Base-by-base conservation (phyloP, 2,329 filamentous ascomycete genomes). In the Diaporthe sp. region DNA sequence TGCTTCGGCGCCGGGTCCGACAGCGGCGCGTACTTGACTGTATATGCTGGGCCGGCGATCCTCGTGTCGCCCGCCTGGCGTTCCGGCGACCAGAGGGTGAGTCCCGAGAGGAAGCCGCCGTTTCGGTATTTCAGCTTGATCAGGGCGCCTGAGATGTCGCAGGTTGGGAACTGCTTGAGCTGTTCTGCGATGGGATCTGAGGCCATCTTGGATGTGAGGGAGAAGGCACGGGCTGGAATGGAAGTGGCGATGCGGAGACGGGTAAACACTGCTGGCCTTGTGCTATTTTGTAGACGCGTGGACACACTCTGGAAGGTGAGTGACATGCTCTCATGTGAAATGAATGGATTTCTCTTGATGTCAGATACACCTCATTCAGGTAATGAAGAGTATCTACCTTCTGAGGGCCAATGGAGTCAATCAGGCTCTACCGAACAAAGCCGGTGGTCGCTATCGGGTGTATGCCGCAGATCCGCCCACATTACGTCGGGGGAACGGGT, bases 1-100 rank as follows among this genome's bases (percentile, higher is more conserved):
- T 84, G 81, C 78, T 87, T 89, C 0, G 88, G 86, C 8, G 83
- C 82, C 13, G 86, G 84, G 76, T 89, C 86, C 62, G 84, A 83
- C 61, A 87, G 83, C 5, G 83, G 83, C 19, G 86, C 88, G 77
- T 89, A 90, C 77, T 87, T 84, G 69, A 91, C 89, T 0, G 88
- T 90, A 77, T 89, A 89, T 8, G 88, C 89, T 15, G 87, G 88
- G 5, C 89, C 89, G 28, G 89, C 83, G 73, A 91, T 88, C 80
- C 88, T 90, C 55, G 88, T 88, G 15, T 82, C 77, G 7, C 88
- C 88, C 28, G 84, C 84, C 81, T 89, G 88, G 53, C 86, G 85
- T 68, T 85, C 81, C 1, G 89, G 89, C 3, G 89, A 90, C 84
- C 85, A 90, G 85, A 91, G 87, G 37, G 86, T 88, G 65, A 91